These are phyloP conservation scores for Malbranchea cinnamomea DNA, from an alignment of 2,329 filamentous ascomycete species.

Conservation along the genomic window DNA sequence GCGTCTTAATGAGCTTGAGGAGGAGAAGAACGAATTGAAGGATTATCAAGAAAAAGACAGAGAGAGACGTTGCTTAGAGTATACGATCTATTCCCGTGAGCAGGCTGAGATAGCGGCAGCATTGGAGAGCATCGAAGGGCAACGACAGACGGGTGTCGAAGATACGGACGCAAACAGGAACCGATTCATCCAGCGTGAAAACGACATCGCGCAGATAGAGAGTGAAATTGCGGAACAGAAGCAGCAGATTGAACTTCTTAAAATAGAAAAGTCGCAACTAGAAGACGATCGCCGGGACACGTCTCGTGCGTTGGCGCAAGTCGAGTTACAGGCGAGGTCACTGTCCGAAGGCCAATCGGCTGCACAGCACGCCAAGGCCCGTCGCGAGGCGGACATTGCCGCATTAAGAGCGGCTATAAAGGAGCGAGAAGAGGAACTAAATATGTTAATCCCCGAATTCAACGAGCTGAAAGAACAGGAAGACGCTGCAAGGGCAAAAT, in stretches of 20 bases:
- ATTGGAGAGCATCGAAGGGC: constrained; percentile 69
- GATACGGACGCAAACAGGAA: constrained; percentile 68
- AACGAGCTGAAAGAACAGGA: constrained; percentile 60
- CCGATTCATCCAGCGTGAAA: constrained; percentile 62
- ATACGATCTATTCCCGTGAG: constrained; percentile 83
- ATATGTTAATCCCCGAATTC: constrained; percentile 61
- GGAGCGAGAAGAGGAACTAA: constrained; percentile 61
- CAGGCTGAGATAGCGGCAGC: constrained; percentile 64
- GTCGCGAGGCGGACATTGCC: constrained; percentile 57
- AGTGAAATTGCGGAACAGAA: constrained; percentile 64
- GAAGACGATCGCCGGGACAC: constrained; percentile 80
- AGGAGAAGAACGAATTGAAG: constrained; percentile 90
- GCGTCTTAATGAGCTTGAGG: constrained; percentile 74
- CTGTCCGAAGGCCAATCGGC: constrained; percentile 70
- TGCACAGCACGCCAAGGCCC: constrained; percentile 55
- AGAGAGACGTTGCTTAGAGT: constrained; percentile 81
- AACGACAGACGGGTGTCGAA: constrained; percentile 67
- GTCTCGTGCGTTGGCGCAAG: constrained; percentile 65
- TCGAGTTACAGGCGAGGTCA: constrained; percentile 70
- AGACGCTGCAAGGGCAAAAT: constrained; percentile 49
- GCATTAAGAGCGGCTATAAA: constrained; percentile 60
- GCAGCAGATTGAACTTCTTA: constrained; percentile 69
- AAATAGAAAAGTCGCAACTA: constrained; percentile 70
- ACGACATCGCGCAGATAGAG: constrained; percentile 62
- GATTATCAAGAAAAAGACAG: constrained; percentile 91